Evolutionary conservation across 345 rosid species (phyloP).

Genomic region (Corchorus capsularis): DNA sequence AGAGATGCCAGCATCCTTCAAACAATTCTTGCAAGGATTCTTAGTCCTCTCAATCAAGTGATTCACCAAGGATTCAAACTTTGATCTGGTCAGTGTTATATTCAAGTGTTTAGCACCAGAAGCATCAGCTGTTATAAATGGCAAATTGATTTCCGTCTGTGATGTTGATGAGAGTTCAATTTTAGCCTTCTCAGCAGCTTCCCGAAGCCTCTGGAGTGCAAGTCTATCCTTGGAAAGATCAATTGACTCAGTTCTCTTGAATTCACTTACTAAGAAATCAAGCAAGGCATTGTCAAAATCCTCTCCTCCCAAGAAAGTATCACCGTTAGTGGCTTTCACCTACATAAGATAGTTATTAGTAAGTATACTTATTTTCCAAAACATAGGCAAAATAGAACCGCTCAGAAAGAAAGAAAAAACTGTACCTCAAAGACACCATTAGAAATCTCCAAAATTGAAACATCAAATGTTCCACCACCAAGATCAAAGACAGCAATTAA

Average conservation of each 20-base stretch:
- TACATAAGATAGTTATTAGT: slow-evolving; percentile 19
- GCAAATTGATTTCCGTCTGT: slow-evolving; percentile 84
- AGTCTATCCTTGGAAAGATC: slow-evolving; percentile 80
- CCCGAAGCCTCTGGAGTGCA: slow-evolving; percentile 89
- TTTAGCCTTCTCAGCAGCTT: slow-evolving; percentile 92
- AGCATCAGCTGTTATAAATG: slow-evolving; percentile 83
- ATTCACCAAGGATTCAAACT: slow-evolving; percentile 66
- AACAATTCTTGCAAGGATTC: slow-evolving; percentile 70
- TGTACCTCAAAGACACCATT: slow-evolving; percentile 92
- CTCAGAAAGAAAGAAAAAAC: neutral
- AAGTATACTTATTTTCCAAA: neutral
- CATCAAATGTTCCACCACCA: slow-evolving; percentile 92
- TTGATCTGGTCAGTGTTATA: slow-evolving; percentile 76
- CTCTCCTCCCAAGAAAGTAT: slow-evolving; percentile 94
- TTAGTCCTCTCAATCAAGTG: slow-evolving; percentile 74
- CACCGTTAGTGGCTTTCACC: slow-evolving; percentile 99
- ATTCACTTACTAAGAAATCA: slow-evolving; percentile 79
- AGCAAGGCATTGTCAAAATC: slow-evolving; percentile 83
- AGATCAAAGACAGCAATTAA: slow-evolving; percentile 91
- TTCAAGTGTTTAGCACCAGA: slow-evolving; percentile 90
- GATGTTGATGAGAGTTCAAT: slow-evolving; percentile 84
- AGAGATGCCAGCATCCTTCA: slow-evolving; percentile 79
- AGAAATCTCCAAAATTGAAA: slow-evolving; percentile 85
- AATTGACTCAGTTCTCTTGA: slow-evolving; percentile 66
- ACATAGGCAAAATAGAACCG: neutral